Base-by-base conservation (phyloP, 345 rosid species). In the Moricandia moricandioides region DNA sequence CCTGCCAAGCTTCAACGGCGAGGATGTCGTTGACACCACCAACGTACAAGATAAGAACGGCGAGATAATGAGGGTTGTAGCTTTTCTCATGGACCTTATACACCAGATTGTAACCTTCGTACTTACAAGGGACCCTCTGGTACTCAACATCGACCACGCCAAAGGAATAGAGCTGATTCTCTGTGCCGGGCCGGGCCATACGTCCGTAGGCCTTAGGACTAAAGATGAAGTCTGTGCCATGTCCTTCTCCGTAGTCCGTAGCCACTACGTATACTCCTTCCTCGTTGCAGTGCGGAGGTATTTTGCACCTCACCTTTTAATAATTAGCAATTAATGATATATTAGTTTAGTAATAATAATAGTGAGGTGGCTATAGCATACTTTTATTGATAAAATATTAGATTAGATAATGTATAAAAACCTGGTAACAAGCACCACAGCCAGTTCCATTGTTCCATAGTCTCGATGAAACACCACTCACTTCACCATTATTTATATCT, bases 361-460 rank as follows among this genome's bases (percentile, higher is more conserved):
- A 16, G 27, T 61, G 2, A 7, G 30, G 8, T 30, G 39, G 7
- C 14, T 45, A 43, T 29, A 58, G 8, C 11, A 54, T 14, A 12
- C 9, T 62, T 8, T 62, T 63, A 37, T 35, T 33, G 57, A 18
- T 55, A 26, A 71, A 34, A 71, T 65, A 17, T 29, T 11, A 17
- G 3, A 31, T 59, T 35, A 24, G 16, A 12, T 74, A 16, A 18
- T 33, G 29, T 30, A 34, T 51, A 26, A 11, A 10, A 14, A 91
- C 98, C 91, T 89, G 98, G 79, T 91, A 94, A 86, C 98, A 94
- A 81, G 80, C 90, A 76, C 96, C 98, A 40, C 97, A 94, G 61
- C 97, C 97, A 55, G 86, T 72, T 60, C 98, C 98, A 71, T 91
- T 86, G 75, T 68, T 79, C 82, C 74, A 94, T 39, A 94, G 87